Percentiles rank a stretch among this genome's conserved stretches.
Conservation (phyloP, 2,329 filamentous ascomycete species). For the Ceratocystis albifundus region DNA sequence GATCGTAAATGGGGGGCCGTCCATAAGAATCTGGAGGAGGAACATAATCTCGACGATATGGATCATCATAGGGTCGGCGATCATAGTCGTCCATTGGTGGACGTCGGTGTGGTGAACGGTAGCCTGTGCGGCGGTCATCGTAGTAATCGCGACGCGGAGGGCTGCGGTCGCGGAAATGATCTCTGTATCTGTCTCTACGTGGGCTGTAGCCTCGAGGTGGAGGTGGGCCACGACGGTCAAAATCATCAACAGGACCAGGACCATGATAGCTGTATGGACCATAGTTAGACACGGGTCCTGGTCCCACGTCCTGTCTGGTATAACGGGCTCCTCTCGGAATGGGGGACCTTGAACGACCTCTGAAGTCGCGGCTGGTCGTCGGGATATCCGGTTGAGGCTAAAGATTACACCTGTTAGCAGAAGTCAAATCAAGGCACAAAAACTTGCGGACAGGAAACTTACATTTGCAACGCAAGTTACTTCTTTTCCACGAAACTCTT, state of each 20-base stretch:
- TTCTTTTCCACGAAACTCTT: constrained; percentile 80
- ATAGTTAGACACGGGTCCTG: constrained; percentile 5
- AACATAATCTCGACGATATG: constrained; percentile 55
- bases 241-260: constrained; percentile 48
- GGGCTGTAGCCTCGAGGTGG: constrained; percentile 71
- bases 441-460: constrained; percentile 31
- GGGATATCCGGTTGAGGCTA: constrained; percentile 64
- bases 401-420: constrained; percentile 9
- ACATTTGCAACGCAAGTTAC: constrained; percentile 86
- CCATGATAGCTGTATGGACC: constrained; percentile 11
- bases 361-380: constrained; percentile 43
- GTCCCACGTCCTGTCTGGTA: constrained; percentile 5
- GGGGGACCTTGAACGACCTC: constrained; percentile 66
- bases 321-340: constrained; percentile 41
- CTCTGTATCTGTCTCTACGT: constrained; percentile 51
- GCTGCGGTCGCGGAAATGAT: constrained; percentile 79
- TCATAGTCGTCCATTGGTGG: constrained; percentile 68
- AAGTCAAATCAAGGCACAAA: not conserved
- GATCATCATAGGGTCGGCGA: constrained; percentile 61
- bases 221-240: constrained; percentile 58
- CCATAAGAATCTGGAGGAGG: constrained; percentile 46
- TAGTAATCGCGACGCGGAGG: constrained; percentile 81
- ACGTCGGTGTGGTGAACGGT: constrained; percentile 71
- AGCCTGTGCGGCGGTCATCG: constrained; percentile 60
- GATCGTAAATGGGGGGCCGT: constrained; percentile 45